Evolutionary conservation across 139 green algal genomes (phyloP).

Genomic region (Tetradesmus lagerheimii): DNA sequence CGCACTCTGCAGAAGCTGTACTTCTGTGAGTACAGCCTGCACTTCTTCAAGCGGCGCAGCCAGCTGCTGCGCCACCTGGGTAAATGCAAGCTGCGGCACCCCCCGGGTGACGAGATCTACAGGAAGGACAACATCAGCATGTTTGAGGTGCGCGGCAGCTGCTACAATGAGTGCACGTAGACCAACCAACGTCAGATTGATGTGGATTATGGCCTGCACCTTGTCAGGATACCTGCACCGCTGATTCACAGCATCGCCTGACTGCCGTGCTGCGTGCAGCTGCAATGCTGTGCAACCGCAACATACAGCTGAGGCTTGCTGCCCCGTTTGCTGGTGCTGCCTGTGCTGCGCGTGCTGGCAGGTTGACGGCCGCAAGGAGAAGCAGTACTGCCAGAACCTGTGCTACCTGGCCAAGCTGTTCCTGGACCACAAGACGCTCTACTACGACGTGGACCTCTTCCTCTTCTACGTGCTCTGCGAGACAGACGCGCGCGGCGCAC

Average conservation of each 20-base stretch:
- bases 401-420: constrained; percentile 99
- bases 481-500: constrained; percentile 94
- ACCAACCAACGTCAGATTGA: too few relatives aligned
- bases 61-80: constrained; percentile 94
- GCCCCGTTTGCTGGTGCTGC: not conserved
- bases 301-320: too few relatives aligned
- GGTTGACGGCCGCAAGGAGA: constrained; percentile 94
- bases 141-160: constrained; percentile 82
- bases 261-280: not conserved
- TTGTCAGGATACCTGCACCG: too few relatives aligned
- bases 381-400: constrained; percentile 97
- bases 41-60: constrained; percentile 82
- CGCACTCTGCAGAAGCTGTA: constrained; percentile 86
- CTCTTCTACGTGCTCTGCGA: constrained; percentile 99
- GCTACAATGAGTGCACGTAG: too few relatives aligned
- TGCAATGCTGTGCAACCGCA: not conserved
- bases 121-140: constrained; percentile 88
- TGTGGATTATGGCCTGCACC: too few relatives aligned
- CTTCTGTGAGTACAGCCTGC: constrained; percentile 97
- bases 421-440: constrained; percentile 99
- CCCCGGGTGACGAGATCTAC: constrained; percentile 99
- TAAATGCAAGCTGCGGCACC: constrained; percentile 92
- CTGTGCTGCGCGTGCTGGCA: constrained; percentile 33
- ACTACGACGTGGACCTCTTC: constrained; percentile 99
- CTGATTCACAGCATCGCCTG: not conserved